These are phyloP conservation scores for Mycena kentingensis DNA, from an alignment of 768 basidiomycete genomes.

Conservation along the genomic window DNA sequence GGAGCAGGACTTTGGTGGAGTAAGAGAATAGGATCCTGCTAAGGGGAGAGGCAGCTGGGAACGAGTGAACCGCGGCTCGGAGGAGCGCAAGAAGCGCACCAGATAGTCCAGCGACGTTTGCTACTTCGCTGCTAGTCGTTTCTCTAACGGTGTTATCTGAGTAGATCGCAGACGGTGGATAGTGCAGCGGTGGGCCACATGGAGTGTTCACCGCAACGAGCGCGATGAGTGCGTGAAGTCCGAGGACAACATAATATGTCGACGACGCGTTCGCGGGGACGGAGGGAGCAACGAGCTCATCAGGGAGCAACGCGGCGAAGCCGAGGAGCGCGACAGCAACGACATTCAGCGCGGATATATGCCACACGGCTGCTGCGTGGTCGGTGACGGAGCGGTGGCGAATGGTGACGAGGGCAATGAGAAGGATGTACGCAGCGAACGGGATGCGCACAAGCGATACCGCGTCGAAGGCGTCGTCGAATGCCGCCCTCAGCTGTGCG, in stretches of 20 bases:
- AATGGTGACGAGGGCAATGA: conserved; percentile 55
- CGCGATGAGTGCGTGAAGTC: conserved; percentile 35
- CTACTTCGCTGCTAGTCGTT: conserved; percentile 57
- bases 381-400: conserved; percentile 40
- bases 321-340: conserved; percentile 48
- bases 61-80: no score
- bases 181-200: conserved; percentile 73
- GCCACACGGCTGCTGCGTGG: conserved; percentile 55
- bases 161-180: conserved; percentile 70
- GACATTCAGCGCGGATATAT: conserved; percentile 60
- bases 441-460: conserved; percentile 45
- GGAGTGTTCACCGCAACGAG: conserved; percentile 53
- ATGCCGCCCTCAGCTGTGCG: conserved; percentile 57
- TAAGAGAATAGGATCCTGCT: conserved; percentile 76
- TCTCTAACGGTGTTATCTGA: conserved; percentile 64
- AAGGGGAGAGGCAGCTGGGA: conserved; percentile 60
- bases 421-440: conserved; percentile 61
- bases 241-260: conserved; percentile 58
- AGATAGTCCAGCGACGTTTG: conserved; percentile 72
- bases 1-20: conserved; percentile 82
- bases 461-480: conserved; percentile 46
- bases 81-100: no score
- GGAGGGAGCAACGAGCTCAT: conserved; percentile 34
- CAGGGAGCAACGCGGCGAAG: conserved; percentile 58
- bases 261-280: conserved; percentile 23